Base-by-base conservation (phyloP, 2,329 filamentous ascomycete genomes). In the Gliomastix tumulicola region DNA sequence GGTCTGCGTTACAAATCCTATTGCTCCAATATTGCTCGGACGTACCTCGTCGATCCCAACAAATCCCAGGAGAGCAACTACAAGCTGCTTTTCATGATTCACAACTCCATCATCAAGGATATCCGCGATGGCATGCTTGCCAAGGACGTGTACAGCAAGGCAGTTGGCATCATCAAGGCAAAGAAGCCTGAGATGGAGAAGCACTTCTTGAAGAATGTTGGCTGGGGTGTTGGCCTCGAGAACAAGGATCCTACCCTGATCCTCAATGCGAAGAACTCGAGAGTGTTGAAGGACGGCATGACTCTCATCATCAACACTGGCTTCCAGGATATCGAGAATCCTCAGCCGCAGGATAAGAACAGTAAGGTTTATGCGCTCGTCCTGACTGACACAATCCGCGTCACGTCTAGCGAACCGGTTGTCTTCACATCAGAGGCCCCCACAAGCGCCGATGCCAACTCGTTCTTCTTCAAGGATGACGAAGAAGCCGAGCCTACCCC, bases 401-500 rank as follows among this genome's bases (percentile, higher is more conserved):
- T 96, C 34, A 86, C 84, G 10, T 69, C 76, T 6, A 66, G 66
- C n/a, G 88, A 94, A 35, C 76, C 84, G 1, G 82, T 88, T 21
- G 80, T 96, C 20, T 97, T 98, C 63, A 98, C 92, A 15, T 88
- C 88, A 41, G 89, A 96, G 55, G 89, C 90, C 1, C 82, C 89
- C 3, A 85, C 86, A 20, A 90, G 95, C 53, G 78, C 94, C 41
- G 92, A 97, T 51, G 88, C 88, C 5, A 90, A 90, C 27, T 95
- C 90, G 0, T 98, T 98, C 69, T 97, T 96, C 65, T 98, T 98
- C 70, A 94, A 95, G 55, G 90, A 97, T 48, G 88, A 95, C 42
- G 88, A 94, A 54, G 86, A 94, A 47, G 79, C 87, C 44, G 81
- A 88, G 57, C 84, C 86, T 21, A 76, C 84, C 9, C 84, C 87